Percentiles rank a stretch among this genome's conserved stretches.
These are phyloP conservation scores for Myochromella boudieri DNA, from an alignment of 768 basidiomycete genomes.

Conservation along the genomic window DNA sequence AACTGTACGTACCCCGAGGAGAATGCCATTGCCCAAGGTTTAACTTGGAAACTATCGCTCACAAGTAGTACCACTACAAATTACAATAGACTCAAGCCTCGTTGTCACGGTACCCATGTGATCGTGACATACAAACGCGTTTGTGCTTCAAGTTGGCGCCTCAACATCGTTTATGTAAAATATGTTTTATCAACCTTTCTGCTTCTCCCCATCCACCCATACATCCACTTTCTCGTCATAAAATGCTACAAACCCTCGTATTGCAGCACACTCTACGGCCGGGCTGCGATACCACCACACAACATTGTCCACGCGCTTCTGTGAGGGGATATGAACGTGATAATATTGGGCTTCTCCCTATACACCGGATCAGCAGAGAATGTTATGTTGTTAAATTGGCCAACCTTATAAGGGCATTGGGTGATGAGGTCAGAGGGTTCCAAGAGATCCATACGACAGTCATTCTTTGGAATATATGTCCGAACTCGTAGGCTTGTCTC, in stretches of 20 bases:
- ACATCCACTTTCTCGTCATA: constrained; percentile 71
- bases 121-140: constrained; percentile 17
- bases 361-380: too few relatives aligned
- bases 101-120: constrained; percentile 1
- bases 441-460: too few relatives aligned
- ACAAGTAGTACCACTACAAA: too few relatives aligned
- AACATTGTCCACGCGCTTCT: constrained; percentile 49
- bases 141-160: constrained; percentile 56
- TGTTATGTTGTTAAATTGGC: too few relatives aligned
- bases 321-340: constrained; percentile 44
- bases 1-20: constrained; percentile 6
- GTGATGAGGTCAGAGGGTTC: too few relatives aligned
- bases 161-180: constrained; percentile 47
- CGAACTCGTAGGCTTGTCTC: constrained; percentile 58
- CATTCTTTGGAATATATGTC: too few relatives aligned
- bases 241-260: constrained; percentile 56
- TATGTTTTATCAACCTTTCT: too few relatives aligned
- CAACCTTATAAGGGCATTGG: too few relatives aligned
- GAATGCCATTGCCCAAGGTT: constrained; percentile 9
- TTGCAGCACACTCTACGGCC: constrained; percentile 45
- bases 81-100: not conserved
- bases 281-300: constrained; percentile 68
- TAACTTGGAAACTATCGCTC: too few relatives aligned
- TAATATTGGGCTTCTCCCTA: constrained; percentile 65
- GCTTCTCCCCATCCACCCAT: too few relatives aligned